Base-by-base conservation (phyloP, 495 filamentous ascomycete species). In the Chaetomium tenue region DNA sequence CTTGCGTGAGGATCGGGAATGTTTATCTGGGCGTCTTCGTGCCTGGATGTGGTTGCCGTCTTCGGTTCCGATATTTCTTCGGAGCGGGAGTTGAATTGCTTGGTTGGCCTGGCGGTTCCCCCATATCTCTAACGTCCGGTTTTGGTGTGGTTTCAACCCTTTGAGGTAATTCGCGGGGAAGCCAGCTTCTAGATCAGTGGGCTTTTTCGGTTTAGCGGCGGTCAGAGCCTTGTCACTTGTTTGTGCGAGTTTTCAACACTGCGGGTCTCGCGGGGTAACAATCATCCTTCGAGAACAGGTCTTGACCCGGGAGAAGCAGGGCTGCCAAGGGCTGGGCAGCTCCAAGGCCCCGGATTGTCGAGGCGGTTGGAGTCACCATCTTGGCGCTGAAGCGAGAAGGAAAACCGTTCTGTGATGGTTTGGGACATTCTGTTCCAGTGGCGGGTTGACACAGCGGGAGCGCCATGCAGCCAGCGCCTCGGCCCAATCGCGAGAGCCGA, bases 321-420 rank as follows among this genome's bases (percentile, higher is more conserved):
- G 68, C 67, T 68, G 72, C 72, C 72, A 74, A 74, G 72, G 20
- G 22, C 68, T 74, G 63, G 71, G 71, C 68, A 64, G 53, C 59
- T 28, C 52, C 52, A 37, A 33, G 16, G 26, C 26, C 52, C 52
- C n/a, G 52, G 52, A 37, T 55, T n/a, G 26, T 30, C 20, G 6
- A 13, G 16, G 30, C 28, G 6, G 26, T 33, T 33, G 48, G 48
- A 26, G 22, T 52, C 48, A 54, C 51, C 16, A 4, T 9, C 51
- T 52, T 42, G 54, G 54, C 54, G 37, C 54, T 25, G 33, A 40
- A 40, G 54, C 33, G 33, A 57, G 33, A 28, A 39, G 9, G 28
- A 22, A n/a, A 33, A 40, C 30, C 3, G 33, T 56, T 22, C n/a
- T 30, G 53, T 23, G 53, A 22, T 28, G 56, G 33, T 30, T 39